Percentiles rank a stretch among this genome's conserved stretches.
These are phyloP conservation scores for Cicer arietinum DNA, from an alignment of 306 rosid species.

Conservation along the genomic window DNA sequence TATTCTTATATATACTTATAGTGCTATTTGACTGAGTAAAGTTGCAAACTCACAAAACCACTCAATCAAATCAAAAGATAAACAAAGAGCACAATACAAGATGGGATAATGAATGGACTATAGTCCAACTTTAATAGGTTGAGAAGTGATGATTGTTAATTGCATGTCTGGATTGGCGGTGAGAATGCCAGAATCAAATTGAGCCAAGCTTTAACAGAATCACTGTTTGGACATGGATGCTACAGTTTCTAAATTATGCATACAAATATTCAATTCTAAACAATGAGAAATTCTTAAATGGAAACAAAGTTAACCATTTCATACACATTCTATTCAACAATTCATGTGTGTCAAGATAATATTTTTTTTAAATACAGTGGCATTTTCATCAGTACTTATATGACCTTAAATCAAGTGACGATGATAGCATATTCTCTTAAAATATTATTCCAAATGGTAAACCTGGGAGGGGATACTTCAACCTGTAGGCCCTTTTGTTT, in stretches of 20 bases:
- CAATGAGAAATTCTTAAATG: background rate
- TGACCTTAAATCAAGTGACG: constrained; percentile 9
- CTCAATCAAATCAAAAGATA: background rate
- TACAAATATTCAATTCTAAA: too few relatives aligned
- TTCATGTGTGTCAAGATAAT: background rate
- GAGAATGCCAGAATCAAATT: too few relatives aligned
- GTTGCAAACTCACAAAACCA: constrained; percentile 15
- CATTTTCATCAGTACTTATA: background rate
- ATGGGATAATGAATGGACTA: constrained; percentile 12
- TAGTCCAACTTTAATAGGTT: constrained; percentile 21
- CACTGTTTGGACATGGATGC: too few relatives aligned
- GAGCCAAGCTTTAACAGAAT: too few relatives aligned
- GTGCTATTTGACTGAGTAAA: constrained; percentile 30
- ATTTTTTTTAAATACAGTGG: background rate
- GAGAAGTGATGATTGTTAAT: constrained; percentile 10
- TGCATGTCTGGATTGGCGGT: too few relatives aligned
- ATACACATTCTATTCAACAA: background rate
- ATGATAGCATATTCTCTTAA: background rate
- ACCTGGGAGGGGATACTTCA: background rate
- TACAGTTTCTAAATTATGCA: too few relatives aligned
- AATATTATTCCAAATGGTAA: background rate
- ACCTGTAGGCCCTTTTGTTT: constrained; percentile 30
- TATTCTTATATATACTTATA: background rate
- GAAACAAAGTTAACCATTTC: constrained; percentile 13
- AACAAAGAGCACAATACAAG: constrained; percentile 25